Evolutionary conservation across 2,329 filamentous ascomycete species (phyloP).

Genomic region (Lachnellula suecica): DNA sequence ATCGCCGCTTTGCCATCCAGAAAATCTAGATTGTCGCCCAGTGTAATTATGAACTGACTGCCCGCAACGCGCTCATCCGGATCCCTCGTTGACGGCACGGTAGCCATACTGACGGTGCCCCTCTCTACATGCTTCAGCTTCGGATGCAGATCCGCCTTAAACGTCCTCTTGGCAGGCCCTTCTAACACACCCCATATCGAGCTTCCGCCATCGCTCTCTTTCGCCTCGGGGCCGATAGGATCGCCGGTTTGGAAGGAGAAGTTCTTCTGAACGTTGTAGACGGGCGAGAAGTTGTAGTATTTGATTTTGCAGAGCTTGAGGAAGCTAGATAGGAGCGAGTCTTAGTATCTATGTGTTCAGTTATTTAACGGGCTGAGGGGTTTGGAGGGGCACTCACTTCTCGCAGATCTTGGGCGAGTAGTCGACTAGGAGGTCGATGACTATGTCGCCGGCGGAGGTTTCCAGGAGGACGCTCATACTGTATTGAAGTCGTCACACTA

Average conservation of each 20-base stretch:
- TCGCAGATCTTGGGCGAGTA: constrained; percentile 90
- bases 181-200: constrained; percentile 88
- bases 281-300: constrained; percentile 96
- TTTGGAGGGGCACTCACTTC: constrained; percentile 65
- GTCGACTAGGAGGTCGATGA: constrained; percentile 87
- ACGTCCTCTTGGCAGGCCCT: constrained; percentile 69
- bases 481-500: constrained; percentile 3
- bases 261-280: constrained; percentile 89
- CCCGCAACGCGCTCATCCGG: constrained; percentile 80
- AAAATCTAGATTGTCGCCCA: constrained; percentile 86
- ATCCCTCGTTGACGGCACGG: constrained; percentile 71
- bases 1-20: constrained; percentile 92
- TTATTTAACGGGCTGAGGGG: constrained; percentile 28
- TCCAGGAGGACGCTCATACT: constrained; percentile 90
- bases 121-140: constrained; percentile 87
- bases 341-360: constrained; percentile 57
- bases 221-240: constrained; percentile 81
- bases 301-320: constrained; percentile 98
- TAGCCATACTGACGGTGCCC: constrained; percentile 98
- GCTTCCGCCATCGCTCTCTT: constrained; percentile 85
- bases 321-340: constrained; percentile 63
- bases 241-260: constrained; percentile 98
- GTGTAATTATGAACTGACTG: constrained; percentile 91
- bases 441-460: constrained; percentile 89
- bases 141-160: constrained; percentile 79